phyloP scores from a whole-genome alignment of 176 grass and related monocot species.

The Aegilops bicornis region DNA sequence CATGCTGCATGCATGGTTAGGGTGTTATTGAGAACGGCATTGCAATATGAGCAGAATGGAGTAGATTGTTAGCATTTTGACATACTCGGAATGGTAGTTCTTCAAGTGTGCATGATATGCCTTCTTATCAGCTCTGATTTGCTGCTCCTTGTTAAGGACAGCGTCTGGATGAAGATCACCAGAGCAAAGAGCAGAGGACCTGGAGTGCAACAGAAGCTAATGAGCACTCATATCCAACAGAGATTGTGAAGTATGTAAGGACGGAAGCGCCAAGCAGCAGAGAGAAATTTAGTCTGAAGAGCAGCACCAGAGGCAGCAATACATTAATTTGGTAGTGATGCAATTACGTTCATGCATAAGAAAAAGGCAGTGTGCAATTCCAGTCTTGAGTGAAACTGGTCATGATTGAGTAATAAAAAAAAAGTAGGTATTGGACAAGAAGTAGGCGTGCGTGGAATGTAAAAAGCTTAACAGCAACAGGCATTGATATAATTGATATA shows the following conservation, averaged over 20 bases:
- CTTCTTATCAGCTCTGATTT: conserved; percentile 33
- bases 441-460: no score
- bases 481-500: no score
- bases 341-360: not conserved
- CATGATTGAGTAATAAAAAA: not conserved
- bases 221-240: not conserved
- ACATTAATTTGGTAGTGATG: not conserved
- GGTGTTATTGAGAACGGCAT: not conserved
- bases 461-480: not conserved
- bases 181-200: conserved; percentile 51
- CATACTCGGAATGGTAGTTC: conserved; percentile 55
- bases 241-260: not conserved
- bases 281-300: not conserved
- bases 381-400: not conserved
- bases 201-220: conserved; percentile 6
- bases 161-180: conserved; percentile 63
- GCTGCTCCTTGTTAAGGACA: conserved; percentile 36
- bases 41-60: conserved; percentile 1
- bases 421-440: not conserved
- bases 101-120: conserved; percentile 46
- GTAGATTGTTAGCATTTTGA: not conserved
- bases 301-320: not conserved
- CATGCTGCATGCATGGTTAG: conserved; percentile 48
- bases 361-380: not conserved
- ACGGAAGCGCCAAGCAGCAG: not conserved